phyloP scores from a whole-genome alignment of 768 basidiomycete genomes.

The Trametes elegans region DNA sequence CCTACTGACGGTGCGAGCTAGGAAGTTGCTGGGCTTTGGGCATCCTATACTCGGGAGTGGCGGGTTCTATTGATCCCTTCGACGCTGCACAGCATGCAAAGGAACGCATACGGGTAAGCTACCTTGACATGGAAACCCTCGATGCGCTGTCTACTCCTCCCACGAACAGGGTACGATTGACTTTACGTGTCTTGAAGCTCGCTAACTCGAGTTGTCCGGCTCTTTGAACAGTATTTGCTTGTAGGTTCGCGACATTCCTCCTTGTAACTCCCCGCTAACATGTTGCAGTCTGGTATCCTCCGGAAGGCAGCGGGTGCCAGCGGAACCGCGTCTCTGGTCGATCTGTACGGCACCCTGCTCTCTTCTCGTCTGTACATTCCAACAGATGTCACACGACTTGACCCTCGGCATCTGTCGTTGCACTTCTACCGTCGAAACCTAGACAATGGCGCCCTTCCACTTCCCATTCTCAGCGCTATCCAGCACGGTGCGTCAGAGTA shows the following conservation, averaged over 20 bases:
- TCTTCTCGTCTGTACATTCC: slow-evolving; percentile 26
- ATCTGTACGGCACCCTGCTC: slow-evolving; percentile 27
- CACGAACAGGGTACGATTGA: slow-evolving; percentile 22
- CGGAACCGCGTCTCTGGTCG: slow-evolving; percentile 25
- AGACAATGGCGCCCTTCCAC: slow-evolving; percentile 23
- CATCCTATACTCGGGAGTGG: slow-evolving; percentile 26
- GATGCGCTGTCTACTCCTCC: slow-evolving; percentile 25
- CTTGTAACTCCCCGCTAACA: too few relatives aligned
- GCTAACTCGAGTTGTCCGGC: background rate
- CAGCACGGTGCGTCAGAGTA: slow-evolving; percentile 22
- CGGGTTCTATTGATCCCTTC: slow-evolving; percentile 15
- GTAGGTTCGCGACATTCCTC: too few relatives aligned
- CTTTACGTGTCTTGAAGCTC: too few relatives aligned
- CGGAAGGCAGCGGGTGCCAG: slow-evolving; percentile 24
- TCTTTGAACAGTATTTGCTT: slow-evolving; percentile 21
- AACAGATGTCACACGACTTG: slow-evolving; percentile 15
- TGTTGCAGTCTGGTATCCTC: slow-evolving; percentile 23
- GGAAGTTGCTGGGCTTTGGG: slow-evolving; percentile 30
- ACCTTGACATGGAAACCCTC: slow-evolving; percentile 26
- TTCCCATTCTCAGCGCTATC: slow-evolving; percentile 29
- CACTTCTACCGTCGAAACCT: slow-evolving; percentile 24
- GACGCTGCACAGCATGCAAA: slow-evolving; percentile 19
- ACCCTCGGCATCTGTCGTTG: slow-evolving; percentile 24
- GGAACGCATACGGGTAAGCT: slow-evolving; percentile 25
- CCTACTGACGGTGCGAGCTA: background rate